Evolutionary conservation across 805 yeast species (phyloP).

Genomic region (Metschnikowia sp.): DNA sequence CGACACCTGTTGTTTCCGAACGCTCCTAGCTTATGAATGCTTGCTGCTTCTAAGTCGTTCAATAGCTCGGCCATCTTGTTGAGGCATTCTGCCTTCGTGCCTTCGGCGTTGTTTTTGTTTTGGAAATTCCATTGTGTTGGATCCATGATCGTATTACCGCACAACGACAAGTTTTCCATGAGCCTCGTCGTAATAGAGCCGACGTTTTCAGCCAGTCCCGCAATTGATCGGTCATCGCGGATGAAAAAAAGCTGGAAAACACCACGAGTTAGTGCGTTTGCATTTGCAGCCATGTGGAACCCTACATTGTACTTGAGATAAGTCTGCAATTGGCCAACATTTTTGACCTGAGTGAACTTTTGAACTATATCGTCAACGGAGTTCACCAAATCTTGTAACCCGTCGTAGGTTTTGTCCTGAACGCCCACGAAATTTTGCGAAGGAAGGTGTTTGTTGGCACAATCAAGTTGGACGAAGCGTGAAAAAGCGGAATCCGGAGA

Average conservation of each 20-base stretch:
- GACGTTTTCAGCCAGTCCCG: constrained; percentile 46
- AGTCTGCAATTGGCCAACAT: constrained; percentile 24
- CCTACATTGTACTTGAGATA: constrained; percentile 29
- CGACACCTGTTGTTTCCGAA: constrained; percentile 65
- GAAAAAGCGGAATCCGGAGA: constrained; percentile 24
- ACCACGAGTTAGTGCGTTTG: constrained; percentile 57
- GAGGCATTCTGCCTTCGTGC: constrained; percentile 9
- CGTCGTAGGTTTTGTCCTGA: constrained; percentile 20
- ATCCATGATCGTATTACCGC: constrained; percentile 33
- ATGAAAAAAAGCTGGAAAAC: constrained; percentile 58
- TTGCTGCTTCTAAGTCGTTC: constrained; percentile 44
- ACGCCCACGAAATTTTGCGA: constrained; percentile 25
- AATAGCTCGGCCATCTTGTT: constrained; percentile 11
- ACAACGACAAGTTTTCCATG: constrained; percentile 39
- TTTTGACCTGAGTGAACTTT: constrained; percentile 17
- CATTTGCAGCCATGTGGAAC: constrained; percentile 18
- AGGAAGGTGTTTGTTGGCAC: constrained; percentile 38
- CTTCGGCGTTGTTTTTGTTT: constrained; percentile 1
- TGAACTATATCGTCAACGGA: constrained; percentile 20
- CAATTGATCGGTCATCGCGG: constrained; percentile 56
- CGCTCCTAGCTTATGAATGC: constrained; percentile 29
- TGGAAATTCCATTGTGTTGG: constrained; percentile 21
- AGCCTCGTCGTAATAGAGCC: constrained; percentile 27
- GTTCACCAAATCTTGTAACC: constrained; percentile 20
- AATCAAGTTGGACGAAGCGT: constrained; percentile 33